Percentiles rank a stretch among this genome's conserved stretches.
Conservation (phyloP, 2,329 filamentous ascomycete genomes). For the Trichophyton benhamiae region DNA sequence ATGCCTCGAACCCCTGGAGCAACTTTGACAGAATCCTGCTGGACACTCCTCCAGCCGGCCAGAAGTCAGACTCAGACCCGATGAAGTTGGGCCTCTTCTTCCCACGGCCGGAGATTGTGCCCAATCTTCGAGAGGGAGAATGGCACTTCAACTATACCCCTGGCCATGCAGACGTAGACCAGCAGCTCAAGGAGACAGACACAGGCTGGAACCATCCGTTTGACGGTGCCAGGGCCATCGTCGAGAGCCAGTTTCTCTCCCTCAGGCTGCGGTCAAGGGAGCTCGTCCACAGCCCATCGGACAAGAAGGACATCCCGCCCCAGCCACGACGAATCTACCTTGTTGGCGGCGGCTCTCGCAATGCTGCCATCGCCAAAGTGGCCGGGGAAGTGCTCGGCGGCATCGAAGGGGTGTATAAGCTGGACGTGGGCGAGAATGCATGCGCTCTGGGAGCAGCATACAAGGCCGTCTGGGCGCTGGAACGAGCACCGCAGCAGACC, state of each 20-base stretch:
- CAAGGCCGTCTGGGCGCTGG: conserved; percentile 87
- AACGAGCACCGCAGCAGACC: conserved; percentile 53
- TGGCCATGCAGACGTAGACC: conserved; percentile 16
- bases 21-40: conserved; percentile 65
- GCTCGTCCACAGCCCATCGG: conserved; percentile 51
- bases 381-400: conserved; percentile 82
- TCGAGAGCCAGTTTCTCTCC: conserved; percentile 90
- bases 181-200: conserved; percentile 40
- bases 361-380: conserved; percentile 75
- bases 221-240: conserved; percentile 71
- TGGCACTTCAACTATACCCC: conserved; percentile 61
- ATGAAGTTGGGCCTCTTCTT: conserved; percentile 91
- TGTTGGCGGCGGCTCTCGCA: conserved; percentile 81
- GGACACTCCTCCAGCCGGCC: conserved; percentile 55
- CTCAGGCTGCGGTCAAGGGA: conserved; percentile 72
- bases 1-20: conserved; percentile 53
- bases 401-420: conserved; percentile 76
- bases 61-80: conserved; percentile 41
- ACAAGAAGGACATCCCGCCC: conserved; percentile 46
- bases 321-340: conserved; percentile 87
- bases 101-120: conserved; percentile 87
- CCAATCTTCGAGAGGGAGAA: conserved; percentile 72
- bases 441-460: conserved; percentile 90
- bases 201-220: conserved; percentile 44
- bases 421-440: conserved; percentile 90